These are phyloP conservation scores for Nicotiana noctiflora DNA, from an alignment of 257 asterid genomes.

Conservation along the genomic window DNA sequence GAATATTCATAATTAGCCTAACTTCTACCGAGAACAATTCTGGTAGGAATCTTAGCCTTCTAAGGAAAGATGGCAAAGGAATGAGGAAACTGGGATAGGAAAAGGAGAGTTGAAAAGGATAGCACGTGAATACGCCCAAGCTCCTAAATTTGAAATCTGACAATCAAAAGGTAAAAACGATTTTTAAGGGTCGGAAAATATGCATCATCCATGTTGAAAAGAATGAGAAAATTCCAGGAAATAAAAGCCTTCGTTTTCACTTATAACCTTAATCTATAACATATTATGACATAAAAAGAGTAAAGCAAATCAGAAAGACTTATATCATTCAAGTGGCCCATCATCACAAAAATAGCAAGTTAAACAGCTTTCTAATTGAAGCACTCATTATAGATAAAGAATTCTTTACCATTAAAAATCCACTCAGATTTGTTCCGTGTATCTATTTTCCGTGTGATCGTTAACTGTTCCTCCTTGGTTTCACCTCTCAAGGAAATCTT, in stretches of 20 bases:
- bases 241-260: background rate
- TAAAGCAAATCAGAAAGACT: background rate
- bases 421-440: constrained; percentile 78
- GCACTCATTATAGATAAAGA: background rate
- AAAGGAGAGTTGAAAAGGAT: background rate
- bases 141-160: background rate
- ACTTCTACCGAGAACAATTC: background rate
- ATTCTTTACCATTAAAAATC: constrained; percentile 66
- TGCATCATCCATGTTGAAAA: background rate
- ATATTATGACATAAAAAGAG: background rate
- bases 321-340: background rate
- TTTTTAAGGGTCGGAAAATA: background rate
- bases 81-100: background rate
- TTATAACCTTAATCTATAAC: background rate
- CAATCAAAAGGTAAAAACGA: background rate
- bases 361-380: background rate
- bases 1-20: background rate
- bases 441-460: constrained; percentile 25
- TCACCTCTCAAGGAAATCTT: constrained; percentile 73
- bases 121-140: background rate
- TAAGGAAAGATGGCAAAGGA: background rate
- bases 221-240: background rate
- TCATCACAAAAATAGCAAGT: background rate
- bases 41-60: background rate
- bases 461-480: constrained; percentile 30